Evolutionary conservation across 129 eudicot species (phyloP).

Genomic region (Chrysanthemum seticuspe): DNA sequence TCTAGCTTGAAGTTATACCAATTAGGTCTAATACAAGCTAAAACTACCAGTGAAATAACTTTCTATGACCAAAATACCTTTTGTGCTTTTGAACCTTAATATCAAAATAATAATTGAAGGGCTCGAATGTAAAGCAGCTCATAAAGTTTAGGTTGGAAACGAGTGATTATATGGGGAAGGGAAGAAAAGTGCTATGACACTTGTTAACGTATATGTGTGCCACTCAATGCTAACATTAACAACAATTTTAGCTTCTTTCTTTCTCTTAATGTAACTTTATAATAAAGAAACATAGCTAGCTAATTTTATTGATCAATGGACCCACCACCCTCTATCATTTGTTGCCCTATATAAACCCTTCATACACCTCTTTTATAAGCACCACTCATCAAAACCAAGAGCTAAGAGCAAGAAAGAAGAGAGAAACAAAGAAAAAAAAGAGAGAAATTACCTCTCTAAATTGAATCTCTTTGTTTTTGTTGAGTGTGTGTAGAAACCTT

Average conservation of each 20-base stretch:
- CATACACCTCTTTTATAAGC: constrained; percentile 11
- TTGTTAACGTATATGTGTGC: constrained; percentile 23
- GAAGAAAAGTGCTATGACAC: constrained; percentile 15
- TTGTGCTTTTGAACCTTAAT: constrained; percentile 11
- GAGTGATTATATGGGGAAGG: constrained; percentile 22
- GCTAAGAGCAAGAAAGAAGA: not conserved
- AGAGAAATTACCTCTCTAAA: constrained; percentile 20
- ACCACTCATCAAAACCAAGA: constrained; percentile 27
- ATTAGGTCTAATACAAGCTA: not conserved
- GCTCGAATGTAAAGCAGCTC: constrained; percentile 24
- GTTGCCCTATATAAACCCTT: constrained; percentile 34
- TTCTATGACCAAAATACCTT: constrained; percentile 27
- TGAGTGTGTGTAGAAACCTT: constrained; percentile 32
- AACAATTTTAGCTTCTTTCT: constrained; percentile 27
- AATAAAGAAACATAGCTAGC: constrained; percentile 21
- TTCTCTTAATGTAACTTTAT: constrained; percentile 13
- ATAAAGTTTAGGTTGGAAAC: constrained; percentile 26
- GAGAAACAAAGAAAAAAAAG: not conserved
- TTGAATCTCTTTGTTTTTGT: constrained; percentile 26
- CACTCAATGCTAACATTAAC: constrained; percentile 15
- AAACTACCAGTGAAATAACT: constrained; percentile 14
- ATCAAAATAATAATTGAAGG: constrained; percentile 29
- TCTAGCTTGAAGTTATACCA: not conserved
- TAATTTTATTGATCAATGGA: not conserved
- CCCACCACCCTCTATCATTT: constrained; percentile 26